Evolutionary conservation across 2,329 filamentous ascomycete genomes (phyloP).

Genomic region (Curvularia sp.): DNA sequence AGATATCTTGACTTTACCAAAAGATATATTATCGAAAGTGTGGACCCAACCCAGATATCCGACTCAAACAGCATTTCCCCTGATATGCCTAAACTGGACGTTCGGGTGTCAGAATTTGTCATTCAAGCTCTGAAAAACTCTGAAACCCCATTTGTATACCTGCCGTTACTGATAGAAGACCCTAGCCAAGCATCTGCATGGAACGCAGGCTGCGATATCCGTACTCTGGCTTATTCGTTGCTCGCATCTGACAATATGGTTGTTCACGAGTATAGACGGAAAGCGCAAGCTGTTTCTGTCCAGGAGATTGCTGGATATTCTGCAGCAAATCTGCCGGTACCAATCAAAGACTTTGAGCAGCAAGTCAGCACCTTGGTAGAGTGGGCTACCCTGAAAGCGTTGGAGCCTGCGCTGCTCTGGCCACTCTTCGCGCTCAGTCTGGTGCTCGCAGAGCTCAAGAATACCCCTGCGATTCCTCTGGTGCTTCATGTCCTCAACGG

Average conservation of each 20-base stretch:
- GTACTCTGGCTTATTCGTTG: conserved; percentile 51
- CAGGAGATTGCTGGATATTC: conserved; percentile 28
- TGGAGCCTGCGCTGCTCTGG: conserved; percentile 32
- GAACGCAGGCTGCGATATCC: conserved; percentile 47
- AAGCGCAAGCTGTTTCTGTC: conserved; percentile 40
- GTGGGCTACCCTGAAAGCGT: conserved; percentile 23
- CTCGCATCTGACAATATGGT: conserved; percentile 24
- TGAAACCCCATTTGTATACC: conserved; percentile 59
- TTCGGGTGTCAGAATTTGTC: conserved; percentile 44
- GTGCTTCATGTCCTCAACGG: conserved; percentile 35
- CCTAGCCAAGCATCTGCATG: conserved; percentile 53
- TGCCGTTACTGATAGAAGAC: conserved; percentile 67
- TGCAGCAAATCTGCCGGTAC: conserved; percentile 1
- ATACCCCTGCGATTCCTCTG: conserved; percentile 24
- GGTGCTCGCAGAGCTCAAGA: conserved; percentile 31
- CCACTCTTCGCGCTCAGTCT: conserved; percentile 35
- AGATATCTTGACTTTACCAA: conserved; percentile 41
- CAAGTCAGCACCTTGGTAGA: conserved; percentile 24
- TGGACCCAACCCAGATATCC: conserved; percentile 14
- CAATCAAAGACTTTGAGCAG: conserved; percentile 20
- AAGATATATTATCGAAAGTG: conserved; percentile 32
- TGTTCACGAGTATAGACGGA: conserved; percentile 50
- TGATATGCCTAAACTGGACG: conserved; percentile 38
- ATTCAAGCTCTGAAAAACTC: conserved; percentile 27
- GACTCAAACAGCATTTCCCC: conserved; percentile 1